Conservation (phyloP, 2,329 filamentous ascomycete genomes). For the Hypoxylon sp. region DNA sequence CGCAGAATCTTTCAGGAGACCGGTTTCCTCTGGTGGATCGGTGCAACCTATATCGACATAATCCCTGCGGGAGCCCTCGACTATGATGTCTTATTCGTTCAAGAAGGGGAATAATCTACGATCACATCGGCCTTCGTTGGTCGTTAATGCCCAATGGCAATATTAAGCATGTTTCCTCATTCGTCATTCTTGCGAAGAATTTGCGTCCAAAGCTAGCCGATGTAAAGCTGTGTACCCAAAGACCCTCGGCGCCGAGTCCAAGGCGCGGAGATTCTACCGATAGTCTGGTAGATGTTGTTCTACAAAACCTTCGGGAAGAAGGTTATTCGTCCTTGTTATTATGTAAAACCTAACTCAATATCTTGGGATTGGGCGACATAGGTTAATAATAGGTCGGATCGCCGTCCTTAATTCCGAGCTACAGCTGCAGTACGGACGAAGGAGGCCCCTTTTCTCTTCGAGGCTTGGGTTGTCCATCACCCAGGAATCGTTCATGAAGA, state of each 20-base stretch:
- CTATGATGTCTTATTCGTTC: neutral
- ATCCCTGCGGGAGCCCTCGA: neutral
- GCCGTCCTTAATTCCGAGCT: neutral
- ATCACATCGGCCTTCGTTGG: neutral
- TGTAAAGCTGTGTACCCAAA: neutral
- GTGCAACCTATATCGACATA: neutral
- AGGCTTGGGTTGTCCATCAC: neutral
- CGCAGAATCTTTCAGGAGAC: neutral
- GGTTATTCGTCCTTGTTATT: neutral
- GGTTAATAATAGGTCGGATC: neutral
- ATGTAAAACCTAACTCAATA: neutral
- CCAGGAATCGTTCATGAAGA: neutral
- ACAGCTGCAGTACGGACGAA: neutral
- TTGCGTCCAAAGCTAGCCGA: neutral
- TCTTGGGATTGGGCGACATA: neutral
- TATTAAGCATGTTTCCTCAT: constrained; percentile 1
- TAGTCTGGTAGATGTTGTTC: neutral
- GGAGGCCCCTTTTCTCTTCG: neutral
- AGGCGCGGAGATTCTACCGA: neutral
- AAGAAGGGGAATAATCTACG: neutral
- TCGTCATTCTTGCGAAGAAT: neutral
- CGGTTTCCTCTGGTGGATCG: neutral
- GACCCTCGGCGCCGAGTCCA: neutral
- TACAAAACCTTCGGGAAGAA: neutral
- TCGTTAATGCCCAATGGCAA: neutral